Evolutionary conservation across 176 grass and related monocot genomes (phyloP), one percentile per base, ranked within the genome.

Genomic region (Oryza punctata): DNA sequence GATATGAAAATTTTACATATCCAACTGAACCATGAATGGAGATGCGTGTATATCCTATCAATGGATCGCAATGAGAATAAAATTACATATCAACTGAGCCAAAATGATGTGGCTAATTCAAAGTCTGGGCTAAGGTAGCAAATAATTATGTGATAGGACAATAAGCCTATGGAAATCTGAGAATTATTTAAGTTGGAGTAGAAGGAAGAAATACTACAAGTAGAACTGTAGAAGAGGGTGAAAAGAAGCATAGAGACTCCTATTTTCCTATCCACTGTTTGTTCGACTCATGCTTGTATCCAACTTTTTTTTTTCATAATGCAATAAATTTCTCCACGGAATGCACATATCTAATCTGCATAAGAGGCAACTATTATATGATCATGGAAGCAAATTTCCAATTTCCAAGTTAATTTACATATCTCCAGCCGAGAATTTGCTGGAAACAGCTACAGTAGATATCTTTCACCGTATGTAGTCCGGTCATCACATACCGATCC

Each of bases 371-470:
- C 15, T 24, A 23, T 29, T 68, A 13, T 5, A 87, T 67, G 57
- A 38, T 38, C 37, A 41, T 37, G 35, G 43, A 33, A 14, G 33
- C 32, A 81, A 59, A 82, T 73, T 12, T 71, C 67, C 19, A 59
- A 82, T 73, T 12, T 71, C 67, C 19, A 59, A 59, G 61, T 69
- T 11, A 61, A 92, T 90, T 83, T 86, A 94, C 93, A 90, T 94
- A 94, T 94, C 84, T 94, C 93, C 93, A 96, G 66, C 93, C 93
- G 18, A 96, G 88, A 65, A 92, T 52, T 80, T 90, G 78, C 65
- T 92, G 84, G 78, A 90, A 94, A 64, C 79, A 92, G 63, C 86
- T 88, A 70, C 93, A 95, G 59, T 90, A 95, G 19, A 92, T 84
- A 44, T 92, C 90, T 81, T 86, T 92, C 52, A 92, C 90, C 5